These are phyloP conservation scores for sunflower (Helianthus annuus) DNA, from an alignment of 129 eudicot species.

Conservation along the genomic window HanXRQr2.0-SUNRISE NC_035449.2:193720061-193720560, in stretches of 20 bases:
- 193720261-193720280: too few relatives aligned
- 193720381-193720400: constrained; percentile 50
- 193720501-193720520: constrained; percentile 26
- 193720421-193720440: constrained; percentile 35
- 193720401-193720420: constrained; percentile 48
- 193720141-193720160: constrained; percentile 30
- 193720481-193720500: neutral
- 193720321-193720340: constrained; percentile 62
- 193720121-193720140: constrained; percentile 35
- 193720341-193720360: constrained; percentile 11
- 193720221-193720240: too few relatives aligned
- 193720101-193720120: constrained; percentile 26
- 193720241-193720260: too few relatives aligned
- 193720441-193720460: constrained; percentile 46
- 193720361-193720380: constrained; percentile 24
- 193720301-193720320: constrained; percentile 59
- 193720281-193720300: too few relatives aligned
- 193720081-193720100: constrained; percentile 41
- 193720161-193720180: constrained; percentile 12
- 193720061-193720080: constrained; percentile 41
- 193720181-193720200: constrained; percentile 13
- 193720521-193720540: constrained; percentile 33
- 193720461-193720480: neutral
- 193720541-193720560: constrained; percentile 18
- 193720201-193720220: neutral